Evolutionary conservation across 2,329 filamentous ascomycete genomes (phyloP).

Genomic region (Cladosporium sp.): DNA sequence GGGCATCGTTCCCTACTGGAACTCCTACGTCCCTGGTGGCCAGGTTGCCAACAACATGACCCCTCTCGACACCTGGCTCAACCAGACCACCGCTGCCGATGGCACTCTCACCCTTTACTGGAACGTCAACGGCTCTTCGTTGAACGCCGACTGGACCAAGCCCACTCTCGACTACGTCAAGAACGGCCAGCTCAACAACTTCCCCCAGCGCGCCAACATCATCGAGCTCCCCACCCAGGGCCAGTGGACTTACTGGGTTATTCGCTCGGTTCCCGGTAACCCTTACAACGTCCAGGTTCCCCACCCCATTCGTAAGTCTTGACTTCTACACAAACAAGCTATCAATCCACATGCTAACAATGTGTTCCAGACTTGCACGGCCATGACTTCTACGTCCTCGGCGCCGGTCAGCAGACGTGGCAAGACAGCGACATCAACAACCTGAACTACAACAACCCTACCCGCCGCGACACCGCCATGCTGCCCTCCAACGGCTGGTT

Average conservation of each 20-base stretch:
- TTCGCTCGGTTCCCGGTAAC: conserved; percentile 27
- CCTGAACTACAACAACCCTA: conserved; percentile 35
- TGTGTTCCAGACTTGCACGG: conserved; percentile 21
- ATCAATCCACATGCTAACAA: neutral
- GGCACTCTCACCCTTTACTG: conserved; percentile 32
- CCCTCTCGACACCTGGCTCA: conserved; percentile 26
- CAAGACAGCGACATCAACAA: conserved; percentile 17
- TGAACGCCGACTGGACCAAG: conserved; percentile 41
- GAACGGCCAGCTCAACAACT: conserved; percentile 35
- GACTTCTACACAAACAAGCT: neutral
- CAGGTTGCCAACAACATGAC: conserved; percentile 26
- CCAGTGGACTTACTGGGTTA: conserved; percentile 33
- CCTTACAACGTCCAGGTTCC: conserved; percentile 28
- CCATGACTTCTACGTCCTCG: conserved; percentile 32
- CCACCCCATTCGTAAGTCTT: conserved; percentile 28
- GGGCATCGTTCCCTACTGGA: conserved; percentile 35
- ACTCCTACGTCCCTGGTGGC: conserved; percentile 31
- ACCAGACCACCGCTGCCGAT: conserved; percentile 26
- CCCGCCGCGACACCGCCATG: conserved; percentile 39
- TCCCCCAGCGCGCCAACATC: conserved; percentile 36
- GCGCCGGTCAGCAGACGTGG: conserved; percentile 24
- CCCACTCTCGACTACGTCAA: conserved; percentile 44
- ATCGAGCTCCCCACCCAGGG: conserved; percentile 29
- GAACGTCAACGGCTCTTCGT: conserved; percentile 38
- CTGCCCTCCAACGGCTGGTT: conserved; percentile 36